Conservation (phyloP, 106 monocot species). For the Acorus calamus region DNA sequence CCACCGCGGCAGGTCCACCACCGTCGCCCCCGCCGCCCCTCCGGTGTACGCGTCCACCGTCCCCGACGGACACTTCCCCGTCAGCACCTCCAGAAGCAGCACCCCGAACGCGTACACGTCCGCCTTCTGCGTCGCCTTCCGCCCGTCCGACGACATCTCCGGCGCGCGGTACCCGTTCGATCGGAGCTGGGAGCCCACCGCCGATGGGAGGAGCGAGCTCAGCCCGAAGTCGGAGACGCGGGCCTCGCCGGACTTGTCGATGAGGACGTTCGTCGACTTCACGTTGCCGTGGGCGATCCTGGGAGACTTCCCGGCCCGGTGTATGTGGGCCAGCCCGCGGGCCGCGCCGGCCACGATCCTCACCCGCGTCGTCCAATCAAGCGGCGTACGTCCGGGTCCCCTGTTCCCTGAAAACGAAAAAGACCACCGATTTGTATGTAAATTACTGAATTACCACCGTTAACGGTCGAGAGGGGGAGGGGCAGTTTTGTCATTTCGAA, state of each 20-base stretch:
- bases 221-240: constrained; percentile 58
- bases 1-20: constrained; percentile 27
- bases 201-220: constrained; percentile 34
- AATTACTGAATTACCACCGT: not conserved
- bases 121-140: constrained; percentile 44
- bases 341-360: constrained; percentile 32
- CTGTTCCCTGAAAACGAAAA: constrained; percentile 15
- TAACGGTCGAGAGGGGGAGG: too few relatives aligned
- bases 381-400: constrained; percentile 16
- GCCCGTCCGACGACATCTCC: constrained; percentile 24
- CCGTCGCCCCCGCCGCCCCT: not conserved
- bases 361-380: constrained; percentile 51
- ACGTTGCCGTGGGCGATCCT: constrained; percentile 56
- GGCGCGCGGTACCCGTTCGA: constrained; percentile 47
- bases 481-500: not conserved
- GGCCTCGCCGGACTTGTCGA: constrained; percentile 33
- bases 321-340: constrained; percentile 40
- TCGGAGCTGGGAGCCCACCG: constrained; percentile 19
- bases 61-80: constrained; percentile 26
- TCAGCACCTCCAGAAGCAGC: constrained; percentile 46
- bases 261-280: constrained; percentile 50
- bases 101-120: constrained; percentile 65
- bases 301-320: constrained; percentile 24
- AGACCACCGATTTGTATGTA: too few relatives aligned
- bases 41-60: not conserved